phyloP scores from a whole-genome alignment of 371 early-diverging fungal genomes.

The Rhizomucor miehei region DNA sequence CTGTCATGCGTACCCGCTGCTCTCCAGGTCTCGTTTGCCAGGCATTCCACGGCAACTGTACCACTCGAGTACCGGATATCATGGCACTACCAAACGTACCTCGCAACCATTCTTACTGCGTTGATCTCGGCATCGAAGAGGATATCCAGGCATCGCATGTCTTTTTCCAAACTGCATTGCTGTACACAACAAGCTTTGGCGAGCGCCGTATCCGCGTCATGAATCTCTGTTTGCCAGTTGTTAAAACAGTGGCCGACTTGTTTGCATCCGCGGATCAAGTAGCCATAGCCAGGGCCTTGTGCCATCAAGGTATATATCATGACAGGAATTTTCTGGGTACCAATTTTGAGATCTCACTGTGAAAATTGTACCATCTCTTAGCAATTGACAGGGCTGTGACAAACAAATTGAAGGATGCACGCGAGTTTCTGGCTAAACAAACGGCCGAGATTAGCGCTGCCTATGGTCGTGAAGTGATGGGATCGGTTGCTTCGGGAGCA shows the following conservation, averaged over 20 bases:
- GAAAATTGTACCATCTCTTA: conserved; percentile 10
- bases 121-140: conserved; percentile 78
- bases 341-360: neutral
- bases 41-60: conserved; percentile 84
- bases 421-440: conserved; percentile 68
- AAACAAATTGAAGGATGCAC: conserved; percentile 73
- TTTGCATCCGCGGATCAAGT: conserved; percentile 69
- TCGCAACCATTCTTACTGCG: conserved; percentile 81
- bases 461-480: conserved; percentile 61
- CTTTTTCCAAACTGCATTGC: conserved; percentile 95
- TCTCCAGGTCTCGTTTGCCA: conserved; percentile 75
- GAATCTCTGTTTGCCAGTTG: conserved; percentile 89
- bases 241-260: conserved; percentile 66
- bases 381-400: conserved; percentile 67
- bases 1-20: conserved; percentile 85
- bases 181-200: conserved; percentile 83
- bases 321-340: neutral
- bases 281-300: conserved; percentile 59
- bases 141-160: conserved; percentile 60
- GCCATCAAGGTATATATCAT: conserved; percentile 62
- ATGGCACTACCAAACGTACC: conserved; percentile 84
- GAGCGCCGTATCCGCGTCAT: conserved; percentile 96
- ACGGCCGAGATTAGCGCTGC: conserved; percentile 62
- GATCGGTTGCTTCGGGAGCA: conserved; percentile 45
- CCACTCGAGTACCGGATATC: conserved; percentile 80